Percentiles rank a stretch among this genome's conserved stretches.
Evolutionary conservation across 2,329 filamentous ascomycete species (phyloP).

Genomic region (Penicillium sp.): DNA sequence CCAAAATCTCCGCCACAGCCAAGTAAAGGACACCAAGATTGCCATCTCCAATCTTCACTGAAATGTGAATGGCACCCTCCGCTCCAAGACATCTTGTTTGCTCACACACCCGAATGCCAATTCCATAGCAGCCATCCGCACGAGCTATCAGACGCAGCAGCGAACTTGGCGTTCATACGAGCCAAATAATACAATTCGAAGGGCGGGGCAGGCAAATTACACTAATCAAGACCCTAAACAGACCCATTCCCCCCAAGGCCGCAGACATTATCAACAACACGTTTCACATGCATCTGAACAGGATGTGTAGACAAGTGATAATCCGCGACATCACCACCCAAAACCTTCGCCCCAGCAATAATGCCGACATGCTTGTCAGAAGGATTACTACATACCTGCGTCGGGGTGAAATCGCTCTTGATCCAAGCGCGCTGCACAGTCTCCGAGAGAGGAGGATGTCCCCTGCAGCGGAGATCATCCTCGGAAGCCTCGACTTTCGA

Average conservation of each 20-base stretch:
- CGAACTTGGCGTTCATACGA: slow-evolving; percentile 39
- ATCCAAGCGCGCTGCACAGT: no score
- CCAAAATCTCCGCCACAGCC: slow-evolving; percentile 45
- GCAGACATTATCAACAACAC: slow-evolving; percentile 38
- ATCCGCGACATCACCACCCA: no score
- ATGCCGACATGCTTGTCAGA: no score
- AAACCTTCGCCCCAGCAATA: no score
- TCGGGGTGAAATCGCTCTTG: no score
- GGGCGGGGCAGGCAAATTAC: slow-evolving; percentile 50
- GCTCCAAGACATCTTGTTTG: slow-evolving; percentile 39
- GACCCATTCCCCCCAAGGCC: slow-evolving; percentile 28
- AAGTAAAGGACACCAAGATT: slow-evolving; percentile 46
- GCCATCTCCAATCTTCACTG: slow-evolving; percentile 52
- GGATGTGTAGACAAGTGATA: slow-evolving; percentile 27
- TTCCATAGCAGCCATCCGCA: slow-evolving; percentile 50
- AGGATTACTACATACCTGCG: no score
- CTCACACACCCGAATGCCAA: slow-evolving; percentile 43
- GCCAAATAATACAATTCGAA: slow-evolving; percentile 40
- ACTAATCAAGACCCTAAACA: slow-evolving; percentile 48
- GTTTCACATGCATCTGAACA: slow-evolving; percentile 42
- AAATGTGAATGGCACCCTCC: slow-evolving; percentile 43
- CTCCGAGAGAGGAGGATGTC: no score
- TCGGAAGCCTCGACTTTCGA: no score
- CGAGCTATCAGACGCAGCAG: slow-evolving; percentile 42
- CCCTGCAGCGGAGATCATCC: no score